These are phyloP conservation scores for Cymbidium sinense DNA, from an alignment of 106 monocot species.

Conservation along the genomic window DNA sequence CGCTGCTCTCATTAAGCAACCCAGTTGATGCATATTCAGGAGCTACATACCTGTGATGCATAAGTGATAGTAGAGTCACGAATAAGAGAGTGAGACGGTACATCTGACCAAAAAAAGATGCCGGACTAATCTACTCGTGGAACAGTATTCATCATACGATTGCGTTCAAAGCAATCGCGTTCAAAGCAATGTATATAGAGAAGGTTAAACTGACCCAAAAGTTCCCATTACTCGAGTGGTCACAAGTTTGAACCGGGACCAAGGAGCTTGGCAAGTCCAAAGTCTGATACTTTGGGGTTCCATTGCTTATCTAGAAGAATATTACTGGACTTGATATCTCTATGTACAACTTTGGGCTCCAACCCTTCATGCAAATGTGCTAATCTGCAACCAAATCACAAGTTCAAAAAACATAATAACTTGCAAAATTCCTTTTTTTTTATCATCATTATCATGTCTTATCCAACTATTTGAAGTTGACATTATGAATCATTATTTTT, in stretches of 20 bases:
- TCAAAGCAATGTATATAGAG: not conserved
- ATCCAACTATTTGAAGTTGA: too few relatives aligned
- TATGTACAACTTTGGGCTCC: slow-evolving; percentile 94
- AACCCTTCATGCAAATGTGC: slow-evolving; percentile 92
- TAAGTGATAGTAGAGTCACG: not conserved
- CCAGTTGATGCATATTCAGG: slow-evolving; percentile 94
- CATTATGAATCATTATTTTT: too few relatives aligned
- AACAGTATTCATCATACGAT: not conserved
- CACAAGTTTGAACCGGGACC: slow-evolving; percentile 75
- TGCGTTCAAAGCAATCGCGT: not conserved
- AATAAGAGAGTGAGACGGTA: not conserved
- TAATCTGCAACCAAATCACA: slow-evolving; percentile 42
- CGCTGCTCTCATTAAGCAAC: slow-evolving; percentile 73
- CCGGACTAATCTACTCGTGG: not conserved
- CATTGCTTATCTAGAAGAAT: slow-evolving; percentile 86
- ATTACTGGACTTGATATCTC: slow-evolving; percentile 94
- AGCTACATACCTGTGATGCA: slow-evolving; percentile 67
- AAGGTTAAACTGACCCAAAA: slow-evolving; percentile 55
- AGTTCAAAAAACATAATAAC: not conserved
- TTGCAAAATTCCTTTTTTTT: too few relatives aligned
- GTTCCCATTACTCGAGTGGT: slow-evolving; percentile 96
- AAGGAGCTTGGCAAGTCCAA: slow-evolving; percentile 88
- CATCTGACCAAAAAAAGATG: not conserved
- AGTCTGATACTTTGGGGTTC: slow-evolving; percentile 92
- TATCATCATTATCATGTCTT: too few relatives aligned